phyloP scores from a whole-genome alignment of 805 yeast genomes.

The Helenozyma baotianmanensis region DNA sequence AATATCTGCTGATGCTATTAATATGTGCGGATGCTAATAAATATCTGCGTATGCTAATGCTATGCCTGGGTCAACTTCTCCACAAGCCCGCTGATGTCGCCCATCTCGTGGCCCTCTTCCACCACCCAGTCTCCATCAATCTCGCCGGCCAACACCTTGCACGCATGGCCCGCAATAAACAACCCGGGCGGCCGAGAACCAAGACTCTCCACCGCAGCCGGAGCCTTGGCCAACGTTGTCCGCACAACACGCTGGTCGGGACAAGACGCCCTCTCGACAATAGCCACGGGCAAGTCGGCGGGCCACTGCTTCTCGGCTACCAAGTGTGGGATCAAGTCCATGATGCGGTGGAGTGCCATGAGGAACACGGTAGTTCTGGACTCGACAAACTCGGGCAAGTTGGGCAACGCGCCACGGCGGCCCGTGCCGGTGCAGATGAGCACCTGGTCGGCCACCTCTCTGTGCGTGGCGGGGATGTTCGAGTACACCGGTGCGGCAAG shows the following conservation, averaged over 20 bases:
- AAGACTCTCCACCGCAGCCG: conserved; percentile 65
- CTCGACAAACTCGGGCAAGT: conserved; percentile 65
- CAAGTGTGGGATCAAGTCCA: conserved; percentile 48
- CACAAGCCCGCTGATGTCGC: conserved; percentile 11
- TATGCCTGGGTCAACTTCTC: conserved; percentile 5
- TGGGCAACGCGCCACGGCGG: conserved; percentile 76
- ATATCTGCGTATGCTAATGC: too few species aligned
- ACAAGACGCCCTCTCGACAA: conserved; percentile 88
- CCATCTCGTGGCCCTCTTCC: conserved; percentile 38
- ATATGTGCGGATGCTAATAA: too few species aligned
- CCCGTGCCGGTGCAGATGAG: conserved; percentile 94
- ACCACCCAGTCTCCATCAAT: conserved; percentile 35
- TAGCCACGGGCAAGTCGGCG: conserved; percentile 67
- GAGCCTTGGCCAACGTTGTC: conserved; percentile 62
- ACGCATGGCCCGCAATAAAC: conserved; percentile 75
- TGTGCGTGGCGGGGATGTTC: conserved; percentile 83
- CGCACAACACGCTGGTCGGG: conserved; percentile 86
- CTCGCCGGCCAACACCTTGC: conserved; percentile 44
- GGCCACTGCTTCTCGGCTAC: conserved; percentile 57
- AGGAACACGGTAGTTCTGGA: conserved; percentile 80
- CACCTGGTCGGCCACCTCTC: conserved; percentile 90
- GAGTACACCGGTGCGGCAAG: conserved; percentile 82
- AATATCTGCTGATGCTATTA: too few species aligned
- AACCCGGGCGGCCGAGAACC: conserved; percentile 95
- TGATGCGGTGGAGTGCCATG: conserved; percentile 82